Evolutionary conservation across 2,329 filamentous ascomycete species (phyloP).

Genomic region (Rhynchosporium secalis): DNA sequence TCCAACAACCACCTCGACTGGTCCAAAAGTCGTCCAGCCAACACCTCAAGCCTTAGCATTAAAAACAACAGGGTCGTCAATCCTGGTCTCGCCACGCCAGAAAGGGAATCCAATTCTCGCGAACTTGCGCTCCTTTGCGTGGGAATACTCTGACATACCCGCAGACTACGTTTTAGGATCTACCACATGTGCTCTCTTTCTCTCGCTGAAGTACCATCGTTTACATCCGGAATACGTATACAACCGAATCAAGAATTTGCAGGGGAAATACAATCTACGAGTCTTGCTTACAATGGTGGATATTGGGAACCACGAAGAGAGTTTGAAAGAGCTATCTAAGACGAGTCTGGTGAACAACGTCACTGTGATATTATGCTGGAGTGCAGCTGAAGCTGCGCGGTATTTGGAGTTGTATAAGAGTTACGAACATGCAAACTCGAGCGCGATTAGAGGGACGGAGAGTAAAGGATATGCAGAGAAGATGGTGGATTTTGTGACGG

Average conservation of each 20-base stretch:
- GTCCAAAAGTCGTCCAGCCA: slow-evolving; percentile 73
- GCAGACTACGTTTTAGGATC: slow-evolving; percentile 87
- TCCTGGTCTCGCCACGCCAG: slow-evolving; percentile 87
- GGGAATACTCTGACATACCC: slow-evolving; percentile 97
- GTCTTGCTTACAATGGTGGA: slow-evolving; percentile 90
- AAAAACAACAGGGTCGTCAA: slow-evolving; percentile 66
- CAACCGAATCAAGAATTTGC: slow-evolving; percentile 80
- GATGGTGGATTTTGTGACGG: slow-evolving; percentile 89
- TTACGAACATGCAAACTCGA: slow-evolving; percentile 79
- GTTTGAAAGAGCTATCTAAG: slow-evolving; percentile 85
- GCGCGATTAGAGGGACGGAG: slow-evolving; percentile 82
- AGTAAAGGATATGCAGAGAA: slow-evolving; percentile 81
- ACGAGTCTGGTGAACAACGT: slow-evolving; percentile 90
- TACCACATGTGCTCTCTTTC: slow-evolving; percentile 87
- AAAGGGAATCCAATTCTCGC: slow-evolving; percentile 93
- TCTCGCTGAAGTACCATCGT: slow-evolving; percentile 95
- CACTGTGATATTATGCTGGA: slow-evolving; percentile 92
- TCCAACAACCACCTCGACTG: slow-evolving; percentile 38
- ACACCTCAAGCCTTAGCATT: slow-evolving; percentile 81
- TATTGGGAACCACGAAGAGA: slow-evolving; percentile 90
- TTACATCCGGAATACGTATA: slow-evolving; percentile 98
- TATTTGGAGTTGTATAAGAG: slow-evolving; percentile 96
- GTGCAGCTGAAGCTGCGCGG: slow-evolving; percentile 85
- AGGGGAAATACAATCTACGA: slow-evolving; percentile 82
- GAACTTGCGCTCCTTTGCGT: slow-evolving; percentile 76